A percentile compares a stretch with the other conserved stretches of the same genome.
These are phyloP conservation scores for Torulaspora pretoriensis DNA, from an alignment of 1,139 yeast genomes.

Conservation along the genomic window DNA sequence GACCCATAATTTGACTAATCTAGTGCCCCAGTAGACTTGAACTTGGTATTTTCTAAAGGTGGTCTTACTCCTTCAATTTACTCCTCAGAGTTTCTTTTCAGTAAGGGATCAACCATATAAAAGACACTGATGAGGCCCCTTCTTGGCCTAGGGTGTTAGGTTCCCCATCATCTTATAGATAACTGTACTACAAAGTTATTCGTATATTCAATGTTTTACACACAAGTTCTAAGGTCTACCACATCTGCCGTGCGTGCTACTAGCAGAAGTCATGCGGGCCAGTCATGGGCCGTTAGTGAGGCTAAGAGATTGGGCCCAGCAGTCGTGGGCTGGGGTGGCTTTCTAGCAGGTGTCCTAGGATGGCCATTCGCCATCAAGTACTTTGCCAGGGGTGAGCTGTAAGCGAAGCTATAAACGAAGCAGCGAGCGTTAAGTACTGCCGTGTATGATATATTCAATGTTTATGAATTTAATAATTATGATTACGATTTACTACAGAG, in stretches of 20 bases:
- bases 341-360: slow-evolving; percentile 21
- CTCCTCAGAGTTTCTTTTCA: background rate
- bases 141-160: background rate
- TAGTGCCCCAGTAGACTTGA: background rate
- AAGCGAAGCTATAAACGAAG: no score
- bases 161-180: background rate
- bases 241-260: slow-evolving; percentile 18
- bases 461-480: background rate
- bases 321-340: slow-evolving; percentile 22
- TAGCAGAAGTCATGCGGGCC: slow-evolving; percentile 21
- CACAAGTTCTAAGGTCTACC: slow-evolving; percentile 21
- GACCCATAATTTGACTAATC: background rate
- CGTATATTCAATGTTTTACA: slow-evolving; percentile 10
- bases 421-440: no score
- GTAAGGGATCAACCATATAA: background rate
- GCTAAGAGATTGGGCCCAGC: slow-evolving; percentile 23
- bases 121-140: background rate
- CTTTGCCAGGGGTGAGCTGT: background rate
- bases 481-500: background rate
- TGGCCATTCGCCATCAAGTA: slow-evolving; percentile 29
- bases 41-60: background rate
- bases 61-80: background rate
- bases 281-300: slow-evolving; percentile 24
- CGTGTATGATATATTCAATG: no score
- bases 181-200: background rate